These are phyloP conservation scores for Epicoccum nigrum DNA, from an alignment of 2,329 filamentous ascomycete genomes.

Conservation along the genomic window DNA sequence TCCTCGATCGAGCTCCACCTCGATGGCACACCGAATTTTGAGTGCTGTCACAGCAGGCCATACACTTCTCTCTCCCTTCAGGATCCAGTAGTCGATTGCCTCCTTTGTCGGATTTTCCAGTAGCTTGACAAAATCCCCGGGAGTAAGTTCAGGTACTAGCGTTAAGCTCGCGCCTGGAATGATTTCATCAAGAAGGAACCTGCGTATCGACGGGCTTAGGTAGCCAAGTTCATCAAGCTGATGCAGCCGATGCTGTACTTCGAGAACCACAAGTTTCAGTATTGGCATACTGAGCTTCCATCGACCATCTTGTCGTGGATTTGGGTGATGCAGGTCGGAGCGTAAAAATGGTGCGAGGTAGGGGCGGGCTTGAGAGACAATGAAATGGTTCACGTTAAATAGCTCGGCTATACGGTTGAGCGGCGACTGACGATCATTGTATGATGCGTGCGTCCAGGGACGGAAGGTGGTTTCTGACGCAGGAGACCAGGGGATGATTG, in stretches of 20 bases:
- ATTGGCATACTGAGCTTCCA: conserved; percentile 62
- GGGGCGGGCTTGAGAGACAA: conserved; percentile 88
- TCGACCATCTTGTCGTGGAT: conserved; percentile 63
- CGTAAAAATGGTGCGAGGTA: conserved; percentile 87
- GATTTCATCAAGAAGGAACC: conserved; percentile 82
- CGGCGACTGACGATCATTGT: conserved; percentile 70
- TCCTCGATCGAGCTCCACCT: conserved; percentile 83
- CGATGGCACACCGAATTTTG: conserved; percentile 80
- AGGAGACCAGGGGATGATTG: conserved; percentile 75
- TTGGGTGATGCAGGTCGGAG: conserved; percentile 77
- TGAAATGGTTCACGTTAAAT: conserved; percentile 95
- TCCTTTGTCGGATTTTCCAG: conserved; percentile 82
- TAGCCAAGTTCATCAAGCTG: conserved; percentile 80
- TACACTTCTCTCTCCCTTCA: conserved; percentile 81
- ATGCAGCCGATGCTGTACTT: conserved; percentile 78
- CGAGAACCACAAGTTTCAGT: conserved; percentile 72
- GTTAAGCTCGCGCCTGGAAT: conserved; percentile 80
- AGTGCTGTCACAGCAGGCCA: conserved; percentile 89
- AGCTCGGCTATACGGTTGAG: conserved; percentile 77
- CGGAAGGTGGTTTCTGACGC: conserved; percentile 65
- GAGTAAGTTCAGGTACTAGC: conserved; percentile 78
- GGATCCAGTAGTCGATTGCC: conserved; percentile 82
- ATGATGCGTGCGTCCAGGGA: conserved; percentile 69
- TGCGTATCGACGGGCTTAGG: conserved; percentile 71
- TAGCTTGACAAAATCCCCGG: conserved; percentile 75